A percentile compares a stretch with the other conserved stretches of the same genome.
Evolutionary conservation across 2,329 filamentous ascomycete species (phyloP).

Genomic region (Penicillium sp.): DNA sequence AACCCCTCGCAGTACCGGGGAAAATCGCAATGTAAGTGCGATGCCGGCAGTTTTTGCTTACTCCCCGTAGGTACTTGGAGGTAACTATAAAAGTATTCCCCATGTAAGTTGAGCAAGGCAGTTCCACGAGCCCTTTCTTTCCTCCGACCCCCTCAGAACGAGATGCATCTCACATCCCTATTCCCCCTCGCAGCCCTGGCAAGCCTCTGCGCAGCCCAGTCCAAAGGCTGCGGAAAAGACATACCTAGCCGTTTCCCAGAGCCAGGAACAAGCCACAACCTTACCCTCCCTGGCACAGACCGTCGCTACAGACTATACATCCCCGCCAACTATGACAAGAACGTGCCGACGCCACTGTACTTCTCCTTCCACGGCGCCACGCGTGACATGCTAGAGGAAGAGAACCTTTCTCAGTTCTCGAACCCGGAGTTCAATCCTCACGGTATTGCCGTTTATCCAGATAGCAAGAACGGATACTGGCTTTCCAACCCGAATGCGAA

Average conservation of each 20-base stretch:
- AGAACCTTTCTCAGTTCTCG: constrained; percentile 46
- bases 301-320: constrained; percentile 27
- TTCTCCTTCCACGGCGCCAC: constrained; percentile 49
- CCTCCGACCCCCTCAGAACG: background rate
- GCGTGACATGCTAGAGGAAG: constrained; percentile 38
- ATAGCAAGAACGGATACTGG: constrained; percentile 40
- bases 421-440: constrained; percentile 44
- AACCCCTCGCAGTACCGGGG: background rate
- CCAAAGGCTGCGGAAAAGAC: constrained; percentile 18
- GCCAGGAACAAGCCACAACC: constrained; percentile 13
- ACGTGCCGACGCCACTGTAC: constrained; percentile 42
- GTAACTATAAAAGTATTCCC: background rate
- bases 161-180: constrained; percentile 8
- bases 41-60: too few relatives aligned
- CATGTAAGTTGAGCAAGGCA: background rate
- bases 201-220: constrained; percentile 3
- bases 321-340: constrained; percentile 35
- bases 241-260: constrained; percentile 20
- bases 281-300: constrained; percentile 15
- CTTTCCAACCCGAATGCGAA: constrained; percentile 37
- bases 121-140: background rate
- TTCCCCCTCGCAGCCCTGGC: constrained; percentile 10
- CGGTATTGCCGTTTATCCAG: constrained; percentile 47
- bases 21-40: too few relatives aligned
- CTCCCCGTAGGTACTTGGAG: too few relatives aligned